Evolutionary conservation across 2,329 filamentous ascomycete species (phyloP), one percentile per base, ranked within the genome.

Genomic region (Colletotrichum sp.): DNA sequence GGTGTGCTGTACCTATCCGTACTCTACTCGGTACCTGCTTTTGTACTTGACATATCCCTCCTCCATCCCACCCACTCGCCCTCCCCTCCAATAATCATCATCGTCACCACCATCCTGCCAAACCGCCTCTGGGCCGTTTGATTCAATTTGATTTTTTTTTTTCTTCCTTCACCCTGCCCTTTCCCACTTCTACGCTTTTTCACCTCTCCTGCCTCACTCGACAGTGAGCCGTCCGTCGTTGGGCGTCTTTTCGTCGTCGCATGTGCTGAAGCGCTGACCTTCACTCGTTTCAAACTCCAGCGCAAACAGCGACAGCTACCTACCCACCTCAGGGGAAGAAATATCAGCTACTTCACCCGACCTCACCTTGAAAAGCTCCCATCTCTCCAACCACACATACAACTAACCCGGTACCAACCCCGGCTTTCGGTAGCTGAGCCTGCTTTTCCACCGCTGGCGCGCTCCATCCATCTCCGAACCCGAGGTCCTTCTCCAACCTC

Each of bases 1-100:
- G 36, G 72, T 66, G 36, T 39, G 36, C 36, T 39, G 36, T 39
- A 39, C n/a, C n/a, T n/a, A 25, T 39, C 36, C 36, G 36, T 39
- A 39, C 36, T 39, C 36, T 39, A 66, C 36, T 64, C 59, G 32
- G 74, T 76, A 76, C 74, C 74, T 76, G 74, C 74, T 76, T 76
- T 55, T 72, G 67, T 67, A 62, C 74, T 59, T 27, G 15, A 57
- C 36, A 30, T 9, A 61, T 70, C 57, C 68, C 19, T 65, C 61
- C 44, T 61, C 52, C 66, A 67, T 69, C 25, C 64, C 16, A 34
- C 62, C 65, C 69, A 63, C 52, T 63, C 55, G 64, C 63, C 19
- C 57, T 66, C 69, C 57, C 49, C 59, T 44, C 71, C 71, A 70
- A 63, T 64, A 63, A 63, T 75, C 69, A 36, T 44, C 69, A 72